Base-by-base conservation (phyloP, 2,329 filamentous ascomycete species). In the Hawksworthiomyces lignivorus region DNA sequence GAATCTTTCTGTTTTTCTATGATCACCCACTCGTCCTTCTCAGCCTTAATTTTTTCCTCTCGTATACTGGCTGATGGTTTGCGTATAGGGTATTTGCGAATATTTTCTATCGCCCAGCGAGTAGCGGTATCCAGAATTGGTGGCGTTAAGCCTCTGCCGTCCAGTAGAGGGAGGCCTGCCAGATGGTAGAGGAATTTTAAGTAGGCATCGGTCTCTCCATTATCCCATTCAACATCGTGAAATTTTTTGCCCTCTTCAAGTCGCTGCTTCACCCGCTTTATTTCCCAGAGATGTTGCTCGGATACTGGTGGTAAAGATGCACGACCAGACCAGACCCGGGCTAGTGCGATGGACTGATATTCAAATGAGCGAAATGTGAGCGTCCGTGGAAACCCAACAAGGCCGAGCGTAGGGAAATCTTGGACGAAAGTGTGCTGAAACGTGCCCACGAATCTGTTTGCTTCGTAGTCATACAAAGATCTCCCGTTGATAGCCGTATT, bases 161-260 rank as follows among this genome's bases (percentile, higher is more conserved):
- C 57, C 31, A 78, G 51, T 12, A 59, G 64, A 0, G 64, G 63
- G 26, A 78, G 53, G 0, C 73, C 74, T 0, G 72, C 67, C 37
- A 76, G 58, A 7, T 59, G 50, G 52, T 67, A 76, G 33, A 77
- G 49, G 10, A 57, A 58, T 1, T 57, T 54, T 3, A 77, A 55
- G 61, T 66, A 77, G 8, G 57, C 59, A 2, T 63, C 49, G 0
- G 72, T 75, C 54, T 77, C 69, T 0, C 69, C 71, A 4, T 58
- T 59, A 9, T 74, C 70, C 69, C 69, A 75, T 3, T 62, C 53
- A 5, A 77, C 62, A 33, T 73, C 70, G 50, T 77, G 74, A 45
- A 75, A 77, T 33, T 63, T 67, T 24, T 50, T 59, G 0, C 57
- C 45, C n/a, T 65, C 56, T 5, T 47, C 49, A 9, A 20, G 51